phyloP scores from a whole-genome alignment of 1,139 yeast genomes.

The Arxiozyma slooffiae region DNA sequence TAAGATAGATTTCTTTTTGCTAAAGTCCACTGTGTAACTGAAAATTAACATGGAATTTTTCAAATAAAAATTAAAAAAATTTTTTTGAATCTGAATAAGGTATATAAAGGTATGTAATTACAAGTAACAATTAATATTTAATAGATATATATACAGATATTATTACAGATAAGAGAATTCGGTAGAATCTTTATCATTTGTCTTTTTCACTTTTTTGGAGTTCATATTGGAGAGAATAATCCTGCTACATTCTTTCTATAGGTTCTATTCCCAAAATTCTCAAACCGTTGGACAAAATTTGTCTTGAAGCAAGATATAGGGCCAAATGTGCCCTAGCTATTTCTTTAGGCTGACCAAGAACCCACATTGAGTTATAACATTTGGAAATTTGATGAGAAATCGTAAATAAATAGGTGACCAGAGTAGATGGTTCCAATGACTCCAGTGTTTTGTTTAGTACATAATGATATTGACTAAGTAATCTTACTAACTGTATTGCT shows the following conservation, averaged over 20 bases:
- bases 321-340: constrained; percentile 89
- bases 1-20: too few relatives aligned
- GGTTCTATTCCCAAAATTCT: not conserved
- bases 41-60: too few relatives aligned
- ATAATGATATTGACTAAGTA: constrained; percentile 87
- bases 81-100: too few relatives aligned
- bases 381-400: constrained; percentile 89
- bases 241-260: not conserved
- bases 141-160: too few relatives aligned
- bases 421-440: constrained; percentile 85
- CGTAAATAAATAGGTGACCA: constrained; percentile 87
- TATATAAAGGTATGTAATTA: not conserved
- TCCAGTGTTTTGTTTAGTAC: constrained; percentile 70
- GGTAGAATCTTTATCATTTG: not conserved
- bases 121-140: too few relatives aligned
- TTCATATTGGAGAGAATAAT: not conserved
- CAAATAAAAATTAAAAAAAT: too few relatives aligned
- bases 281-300: constrained; percentile 43
- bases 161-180: not conserved
- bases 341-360: constrained; percentile 85
- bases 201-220: too few relatives aligned
- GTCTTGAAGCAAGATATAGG: constrained; percentile 79
- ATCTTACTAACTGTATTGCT: constrained; percentile 63
- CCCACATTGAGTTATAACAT: constrained; percentile 93
- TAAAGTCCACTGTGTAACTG: too few relatives aligned